Evolutionary conservation across 2,329 filamentous ascomycete genomes (phyloP).

Genomic region (Bipolaris zeicola): DNA sequence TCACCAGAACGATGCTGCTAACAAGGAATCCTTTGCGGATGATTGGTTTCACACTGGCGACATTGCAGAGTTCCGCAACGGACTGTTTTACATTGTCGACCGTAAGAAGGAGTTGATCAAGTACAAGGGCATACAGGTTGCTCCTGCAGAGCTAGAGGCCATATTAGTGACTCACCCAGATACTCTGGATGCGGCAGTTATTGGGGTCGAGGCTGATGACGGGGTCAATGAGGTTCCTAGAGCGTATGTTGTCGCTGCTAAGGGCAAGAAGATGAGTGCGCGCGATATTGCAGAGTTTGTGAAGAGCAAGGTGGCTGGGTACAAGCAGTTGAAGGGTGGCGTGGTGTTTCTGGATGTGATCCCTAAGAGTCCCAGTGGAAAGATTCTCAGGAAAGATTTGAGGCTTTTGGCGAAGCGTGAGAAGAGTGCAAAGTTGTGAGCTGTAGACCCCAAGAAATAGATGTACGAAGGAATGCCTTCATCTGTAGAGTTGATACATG

Average conservation of each 20-base stretch:
- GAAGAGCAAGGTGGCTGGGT: slow-evolving; percentile 37
- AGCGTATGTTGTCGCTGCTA: slow-evolving; percentile 52
- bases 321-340: slow-evolving; percentile 48
- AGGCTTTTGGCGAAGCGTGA: slow-evolving; percentile 41
- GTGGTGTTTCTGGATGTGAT: slow-evolving; percentile 46
- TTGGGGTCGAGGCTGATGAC: slow-evolving; percentile 48
- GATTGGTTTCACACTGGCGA: slow-evolving; percentile 50
- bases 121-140: slow-evolving; percentile 57
- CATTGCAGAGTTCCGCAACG: slow-evolving; percentile 43
- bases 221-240: slow-evolving; percentile 50
- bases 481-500: not conserved
- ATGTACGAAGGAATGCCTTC: not conserved
- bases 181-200: slow-evolving; percentile 55
- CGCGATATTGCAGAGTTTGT: slow-evolving; percentile 43
- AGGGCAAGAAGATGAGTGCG: slow-evolving; percentile 34
- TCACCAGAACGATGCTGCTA: slow-evolving; percentile 41
- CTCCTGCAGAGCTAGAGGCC: slow-evolving; percentile 57
- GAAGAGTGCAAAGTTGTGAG: slow-evolving; percentile 14
- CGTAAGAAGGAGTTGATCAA: slow-evolving; percentile 55
- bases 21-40: slow-evolving; percentile 38
- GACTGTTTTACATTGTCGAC: slow-evolving; percentile 52
- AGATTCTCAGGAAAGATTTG: slow-evolving; percentile 48
- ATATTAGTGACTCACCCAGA: slow-evolving; percentile 50
- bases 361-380: slow-evolving; percentile 45
- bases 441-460: too few relatives aligned